Percentiles rank a stretch among this genome's conserved stretches.
phyloP scores from a whole-genome alignment of 331 rosid species.

The Spiraea crenata region DNA sequence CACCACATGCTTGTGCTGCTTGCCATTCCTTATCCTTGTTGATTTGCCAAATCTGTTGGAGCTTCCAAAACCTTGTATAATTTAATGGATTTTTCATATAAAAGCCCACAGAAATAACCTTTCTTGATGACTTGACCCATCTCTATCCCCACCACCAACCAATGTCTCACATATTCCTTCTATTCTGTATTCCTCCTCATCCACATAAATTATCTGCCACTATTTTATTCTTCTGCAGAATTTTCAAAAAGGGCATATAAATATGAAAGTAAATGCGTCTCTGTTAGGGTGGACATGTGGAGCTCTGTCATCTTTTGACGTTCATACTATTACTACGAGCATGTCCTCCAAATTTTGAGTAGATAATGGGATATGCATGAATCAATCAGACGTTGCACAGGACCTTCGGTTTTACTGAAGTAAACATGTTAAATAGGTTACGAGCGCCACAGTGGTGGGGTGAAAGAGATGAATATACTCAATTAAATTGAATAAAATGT shows the following conservation, averaged over 20 bases:
- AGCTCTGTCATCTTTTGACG: constrained; percentile 9
- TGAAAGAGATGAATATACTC: no score
- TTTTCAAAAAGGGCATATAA: not conserved
- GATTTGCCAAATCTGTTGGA: constrained; percentile 8
- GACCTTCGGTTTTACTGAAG: no score
- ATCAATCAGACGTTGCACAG: no score
- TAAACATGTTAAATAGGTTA: no score
- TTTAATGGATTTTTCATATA: not conserved
- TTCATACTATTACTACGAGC: not conserved
- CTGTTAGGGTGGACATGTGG: constrained; percentile 6
- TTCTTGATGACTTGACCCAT: not conserved
- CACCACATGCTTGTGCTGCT: constrained; percentile 37
- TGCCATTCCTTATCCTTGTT: constrained; percentile 10
- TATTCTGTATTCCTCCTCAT: not conserved
- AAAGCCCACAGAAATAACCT: constrained; percentile 6
- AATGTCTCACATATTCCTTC: not conserved
- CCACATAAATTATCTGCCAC: constrained; percentile 8
- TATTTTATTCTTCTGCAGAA: not conserved
- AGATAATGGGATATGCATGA: constrained; percentile 6
- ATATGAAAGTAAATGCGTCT: not conserved
- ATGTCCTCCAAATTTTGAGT: not conserved
- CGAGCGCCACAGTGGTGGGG: no score
- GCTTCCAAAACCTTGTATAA: not conserved
- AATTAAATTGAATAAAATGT: no score
- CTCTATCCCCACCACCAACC: not conserved